Base-by-base conservation (phyloP, 345 rosid genomes). In the Erodium maritimum region DNA sequence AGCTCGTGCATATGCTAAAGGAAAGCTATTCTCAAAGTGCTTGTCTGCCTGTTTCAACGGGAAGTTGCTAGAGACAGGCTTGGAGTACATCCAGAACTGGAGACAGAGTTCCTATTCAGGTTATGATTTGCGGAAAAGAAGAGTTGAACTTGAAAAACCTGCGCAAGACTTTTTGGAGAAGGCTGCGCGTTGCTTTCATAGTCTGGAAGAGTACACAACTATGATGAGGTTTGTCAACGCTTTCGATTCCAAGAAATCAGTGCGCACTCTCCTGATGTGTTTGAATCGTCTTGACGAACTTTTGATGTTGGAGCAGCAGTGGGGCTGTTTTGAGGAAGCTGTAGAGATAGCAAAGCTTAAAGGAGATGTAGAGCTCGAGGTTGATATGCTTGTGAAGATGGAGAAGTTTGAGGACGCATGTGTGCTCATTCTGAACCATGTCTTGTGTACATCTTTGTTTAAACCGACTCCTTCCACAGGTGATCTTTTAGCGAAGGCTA, bases 371-470 rank as follows among this genome's bases (percentile, higher is more conserved):
- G 50, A 70, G 9, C 69, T 17, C 14, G 73, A 60, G 52, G 79
- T 71, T 56, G 71, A 74, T 66, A 25, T 79, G 33, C 74, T 74
- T 1, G 76, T 61, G 20, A 74, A 66, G 65, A 74, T 69, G 5
- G 65, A 67, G 12, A 33, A 64, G 23, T 66, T 63, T 50, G 67
- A 62, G 18, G 73, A 74, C 20, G 80, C 87, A 12, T 54, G 76
- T 0, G 22, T 23, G 55, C 69, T 70, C 6, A 60, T 73, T 48
- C 67, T 82, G 1, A 64, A 67, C 61, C 67, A 55, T 63, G 69
- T 79, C 11, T 20, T 77, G 23, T 65, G 63, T 24, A 65, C 29
- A 58, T 79, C 87, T 56, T 73, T 82, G 0, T 82, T 81, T 82
- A 59, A 59, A n/a, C n/a, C n/a, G n/a, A n/a, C n/a, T n/a, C n/a